Conservation (phyloP, 495 filamentous ascomycete genomes). For the Aspergillus mulundensis region DNA sequence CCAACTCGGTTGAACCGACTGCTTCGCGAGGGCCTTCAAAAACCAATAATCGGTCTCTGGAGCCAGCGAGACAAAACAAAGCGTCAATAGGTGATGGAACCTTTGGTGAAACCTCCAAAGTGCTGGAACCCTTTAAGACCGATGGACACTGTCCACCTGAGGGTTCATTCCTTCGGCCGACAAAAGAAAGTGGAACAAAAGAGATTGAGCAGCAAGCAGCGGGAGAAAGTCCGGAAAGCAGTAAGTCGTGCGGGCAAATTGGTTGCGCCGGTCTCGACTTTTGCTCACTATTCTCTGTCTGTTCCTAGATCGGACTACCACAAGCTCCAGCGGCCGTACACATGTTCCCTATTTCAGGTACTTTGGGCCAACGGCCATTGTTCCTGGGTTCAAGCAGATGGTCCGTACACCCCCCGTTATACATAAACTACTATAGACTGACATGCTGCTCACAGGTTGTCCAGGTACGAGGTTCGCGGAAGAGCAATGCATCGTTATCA, state of each 20-base stretch:
- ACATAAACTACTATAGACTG: background rate
- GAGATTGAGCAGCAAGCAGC: conserved; percentile 29
- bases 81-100: conserved; percentile 2
- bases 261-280: background rate
- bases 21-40: conserved; percentile 16
- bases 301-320: conserved; percentile 34
- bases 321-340: conserved; percentile 45
- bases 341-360: conserved; percentile 85
- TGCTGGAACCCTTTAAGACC: conserved; percentile 11
- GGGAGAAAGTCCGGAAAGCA: conserved; percentile 39
- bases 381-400: conserved; percentile 91
- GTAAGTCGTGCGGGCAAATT: conserved; percentile 24
- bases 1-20: conserved; percentile 18
- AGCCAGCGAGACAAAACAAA: conserved; percentile 16
- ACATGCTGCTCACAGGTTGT: conserved; percentile 44
- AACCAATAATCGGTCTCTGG: conserved; percentile 31
- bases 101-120: conserved; percentile 20
- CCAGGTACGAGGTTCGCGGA: conserved; percentile 57
- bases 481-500: conserved; percentile 45
- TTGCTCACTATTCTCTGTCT: conserved; percentile 17
- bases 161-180: conserved; percentile 21
- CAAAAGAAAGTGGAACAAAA: conserved; percentile 31
- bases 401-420: conserved; percentile 32
- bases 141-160: conserved; percentile 20
- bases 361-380: conserved; percentile 84